phyloP scores from a whole-genome alignment of 2,329 filamentous ascomycete genomes.

The Ascochyta pisi region DNA sequence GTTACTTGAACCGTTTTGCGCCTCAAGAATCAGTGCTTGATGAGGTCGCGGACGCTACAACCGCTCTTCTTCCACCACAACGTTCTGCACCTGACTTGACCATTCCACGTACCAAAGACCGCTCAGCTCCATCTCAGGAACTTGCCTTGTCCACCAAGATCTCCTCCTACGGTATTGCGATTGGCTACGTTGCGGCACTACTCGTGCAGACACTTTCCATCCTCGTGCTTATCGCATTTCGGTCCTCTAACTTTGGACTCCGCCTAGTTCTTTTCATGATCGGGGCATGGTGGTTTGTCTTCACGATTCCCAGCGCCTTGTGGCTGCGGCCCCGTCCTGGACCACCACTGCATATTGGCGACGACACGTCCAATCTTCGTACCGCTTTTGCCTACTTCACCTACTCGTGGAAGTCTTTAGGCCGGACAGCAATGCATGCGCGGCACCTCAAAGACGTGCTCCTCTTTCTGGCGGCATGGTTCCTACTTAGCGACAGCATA shows the following conservation, averaged over 20 bases:
- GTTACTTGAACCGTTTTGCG: slow-evolving; percentile 36
- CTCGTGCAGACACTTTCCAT: slow-evolving; percentile 85
- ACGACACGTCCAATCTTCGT: slow-evolving; percentile 38
- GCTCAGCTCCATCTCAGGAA: slow-evolving; percentile 64
- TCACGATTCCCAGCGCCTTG: slow-evolving; percentile 85
- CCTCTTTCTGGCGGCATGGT: slow-evolving; percentile 88
- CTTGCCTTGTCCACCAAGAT: slow-evolving; percentile 87
- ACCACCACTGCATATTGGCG: slow-evolving; percentile 64
- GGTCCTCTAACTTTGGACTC: slow-evolving; percentile 82
- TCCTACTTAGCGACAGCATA: slow-evolving; percentile 90
- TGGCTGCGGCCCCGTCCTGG: slow-evolving; percentile 90
- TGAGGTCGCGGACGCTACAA: slow-evolving; percentile 43
- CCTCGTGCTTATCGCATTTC: slow-evolving; percentile 66
- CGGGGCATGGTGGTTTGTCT: slow-evolving; percentile 90
- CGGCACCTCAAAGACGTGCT: slow-evolving; percentile 74
- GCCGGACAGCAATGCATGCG: slow-evolving; percentile 78
- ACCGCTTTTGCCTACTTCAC: slow-evolving; percentile 75
- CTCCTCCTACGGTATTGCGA: slow-evolving; percentile 90
- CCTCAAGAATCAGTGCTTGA: slow-evolving; percentile 36
- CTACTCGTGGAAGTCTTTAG: slow-evolving; percentile 87
- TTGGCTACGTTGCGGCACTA: slow-evolving; percentile 87
- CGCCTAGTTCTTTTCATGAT: slow-evolving; percentile 86
- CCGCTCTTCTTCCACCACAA: slow-evolving; percentile 45
- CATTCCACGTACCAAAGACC: slow-evolving; percentile 39
- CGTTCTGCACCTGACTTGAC: slow-evolving; percentile 35